Percentiles rank a stretch among this genome's conserved stretches.
These are phyloP conservation scores for Cercospora berteroae DNA, from an alignment of 2,329 filamentous ascomycete species.

Conservation along the genomic window DNA sequence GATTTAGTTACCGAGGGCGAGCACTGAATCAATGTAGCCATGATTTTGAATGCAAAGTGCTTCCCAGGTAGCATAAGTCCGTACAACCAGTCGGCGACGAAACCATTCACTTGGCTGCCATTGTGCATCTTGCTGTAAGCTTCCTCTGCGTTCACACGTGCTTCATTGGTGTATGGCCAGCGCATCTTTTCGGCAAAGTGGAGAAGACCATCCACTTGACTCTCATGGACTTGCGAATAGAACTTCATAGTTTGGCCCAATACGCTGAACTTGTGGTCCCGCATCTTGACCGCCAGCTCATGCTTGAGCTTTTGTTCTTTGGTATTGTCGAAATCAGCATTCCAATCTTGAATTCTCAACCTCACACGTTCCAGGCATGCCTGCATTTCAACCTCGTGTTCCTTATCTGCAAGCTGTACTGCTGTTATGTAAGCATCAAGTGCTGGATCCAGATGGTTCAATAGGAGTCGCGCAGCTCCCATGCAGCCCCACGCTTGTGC, in stretches of 20 bases:
- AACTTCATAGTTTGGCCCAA: neutral
- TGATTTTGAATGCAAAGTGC: conserved; percentile 5
- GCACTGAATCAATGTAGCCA: conserved; percentile 4
- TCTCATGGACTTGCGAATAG: neutral
- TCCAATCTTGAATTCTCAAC: neutral
- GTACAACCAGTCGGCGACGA: neutral
- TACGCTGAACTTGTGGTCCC: neutral
- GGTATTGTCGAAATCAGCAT: neutral
- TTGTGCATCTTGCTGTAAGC: neutral
- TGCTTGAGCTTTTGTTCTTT: neutral
- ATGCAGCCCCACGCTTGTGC: neutral
- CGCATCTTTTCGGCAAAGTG: neutral
- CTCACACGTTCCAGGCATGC: neutral
- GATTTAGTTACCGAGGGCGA: neutral
- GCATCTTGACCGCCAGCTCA: neutral
- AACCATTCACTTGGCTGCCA: neutral
- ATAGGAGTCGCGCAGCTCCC: neutral
- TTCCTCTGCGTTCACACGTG: neutral
- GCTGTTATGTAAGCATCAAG: neutral
- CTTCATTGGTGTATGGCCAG: conserved; percentile 1
- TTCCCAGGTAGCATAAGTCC: neutral
- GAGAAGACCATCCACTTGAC: conserved; percentile 3
- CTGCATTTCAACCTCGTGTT: neutral
- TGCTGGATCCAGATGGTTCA: neutral
- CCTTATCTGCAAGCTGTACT: neutral